These are phyloP conservation scores for Phytophthora sansomeana DNA, from an alignment of 352 stramenopile species.

Conservation along the genomic window DNA sequence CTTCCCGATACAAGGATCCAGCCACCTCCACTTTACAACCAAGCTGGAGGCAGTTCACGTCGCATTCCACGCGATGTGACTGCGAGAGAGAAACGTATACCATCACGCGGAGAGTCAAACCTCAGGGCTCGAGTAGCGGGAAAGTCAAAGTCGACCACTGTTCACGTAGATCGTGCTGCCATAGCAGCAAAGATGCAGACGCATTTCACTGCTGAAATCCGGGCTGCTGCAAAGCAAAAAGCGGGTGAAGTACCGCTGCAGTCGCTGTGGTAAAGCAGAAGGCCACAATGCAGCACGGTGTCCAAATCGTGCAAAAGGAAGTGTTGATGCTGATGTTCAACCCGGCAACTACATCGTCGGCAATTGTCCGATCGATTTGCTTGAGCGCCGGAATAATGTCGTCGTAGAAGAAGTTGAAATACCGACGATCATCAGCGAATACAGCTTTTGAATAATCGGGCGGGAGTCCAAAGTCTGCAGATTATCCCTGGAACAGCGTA, in stretches of 20 bases:
- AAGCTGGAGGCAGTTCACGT: not conserved
- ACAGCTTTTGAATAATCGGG: slow-evolving; percentile 17
- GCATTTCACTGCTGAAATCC: too few relatives aligned
- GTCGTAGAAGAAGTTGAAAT: not conserved
- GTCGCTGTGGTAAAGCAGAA: slow-evolving; percentile 3
- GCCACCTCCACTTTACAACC: slow-evolving; percentile 5
- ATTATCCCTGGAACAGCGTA: slow-evolving; percentile 24
- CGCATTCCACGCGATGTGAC: not conserved
- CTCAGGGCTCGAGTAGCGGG: too few relatives aligned
- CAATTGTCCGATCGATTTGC: slow-evolving; percentile 5
- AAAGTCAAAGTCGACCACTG: too few relatives aligned
- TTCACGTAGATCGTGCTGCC: too few relatives aligned
- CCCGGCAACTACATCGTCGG: slow-evolving; percentile 9
- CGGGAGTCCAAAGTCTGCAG: slow-evolving; percentile 12
- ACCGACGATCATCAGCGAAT: slow-evolving; percentile 17
- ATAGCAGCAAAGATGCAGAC: too few relatives aligned
- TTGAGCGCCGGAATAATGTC: not conserved
- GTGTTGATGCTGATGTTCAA: slow-evolving; percentile 7
- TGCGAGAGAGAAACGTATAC: slow-evolving; percentile 14
- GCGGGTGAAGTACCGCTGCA: slow-evolving; percentile 17
- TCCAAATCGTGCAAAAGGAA: not conserved
- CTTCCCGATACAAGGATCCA: not conserved
- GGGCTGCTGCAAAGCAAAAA: too few relatives aligned
- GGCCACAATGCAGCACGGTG: slow-evolving; percentile 17
- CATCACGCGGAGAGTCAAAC: not conserved